Conservation (phyloP, 352 stramenopile genomes). For the Plasmopara viticola region DNA sequence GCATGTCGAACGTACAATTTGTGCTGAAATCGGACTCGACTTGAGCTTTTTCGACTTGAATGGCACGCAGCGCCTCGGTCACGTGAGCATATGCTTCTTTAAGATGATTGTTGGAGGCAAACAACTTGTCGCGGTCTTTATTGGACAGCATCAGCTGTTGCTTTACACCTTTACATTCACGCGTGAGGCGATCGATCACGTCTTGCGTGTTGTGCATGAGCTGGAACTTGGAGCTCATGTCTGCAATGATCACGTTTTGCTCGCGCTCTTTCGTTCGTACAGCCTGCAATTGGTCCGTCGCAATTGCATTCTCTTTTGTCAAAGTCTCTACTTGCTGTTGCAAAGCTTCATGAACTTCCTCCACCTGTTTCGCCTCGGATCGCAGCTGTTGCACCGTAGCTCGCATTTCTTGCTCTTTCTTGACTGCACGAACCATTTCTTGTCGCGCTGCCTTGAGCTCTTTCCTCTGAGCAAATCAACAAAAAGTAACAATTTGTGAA, state of each 20-base stretch:
- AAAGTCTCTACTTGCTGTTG: conserved; percentile 70
- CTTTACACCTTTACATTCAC: conserved; percentile 60
- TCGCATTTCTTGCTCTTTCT: conserved; percentile 68
- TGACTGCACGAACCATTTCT: conserved; percentile 58
- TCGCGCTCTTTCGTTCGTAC: conserved; percentile 66
- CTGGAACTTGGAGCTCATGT: conserved; percentile 64
- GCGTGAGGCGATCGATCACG: conserved; percentile 47
- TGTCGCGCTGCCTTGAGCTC: conserved; percentile 55
- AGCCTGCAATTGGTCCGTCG: conserved; percentile 65
- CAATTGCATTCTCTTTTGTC: conserved; percentile 71
- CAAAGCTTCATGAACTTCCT: conserved; percentile 68
- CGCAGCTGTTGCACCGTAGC: conserved; percentile 54
- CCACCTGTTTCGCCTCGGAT: conserved; percentile 62
- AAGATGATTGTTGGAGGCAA: conserved; percentile 64
- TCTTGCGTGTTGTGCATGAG: conserved; percentile 57
- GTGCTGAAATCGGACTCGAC: conserved; percentile 66
- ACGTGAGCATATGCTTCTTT: conserved; percentile 69
- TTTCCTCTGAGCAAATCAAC: conserved; percentile 36
- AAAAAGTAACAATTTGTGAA: neutral
- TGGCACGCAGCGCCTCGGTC: conserved; percentile 52
- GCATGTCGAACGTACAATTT: conserved; percentile 33
- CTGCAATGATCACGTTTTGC: conserved; percentile 59
- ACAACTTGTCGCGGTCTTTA: conserved; percentile 72
- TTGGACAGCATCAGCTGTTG: conserved; percentile 61
- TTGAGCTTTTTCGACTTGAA: conserved; percentile 65